Evolutionary conservation across 176 grass and related monocot genomes (phyloP).

Genomic region (Canna indica): DNA sequence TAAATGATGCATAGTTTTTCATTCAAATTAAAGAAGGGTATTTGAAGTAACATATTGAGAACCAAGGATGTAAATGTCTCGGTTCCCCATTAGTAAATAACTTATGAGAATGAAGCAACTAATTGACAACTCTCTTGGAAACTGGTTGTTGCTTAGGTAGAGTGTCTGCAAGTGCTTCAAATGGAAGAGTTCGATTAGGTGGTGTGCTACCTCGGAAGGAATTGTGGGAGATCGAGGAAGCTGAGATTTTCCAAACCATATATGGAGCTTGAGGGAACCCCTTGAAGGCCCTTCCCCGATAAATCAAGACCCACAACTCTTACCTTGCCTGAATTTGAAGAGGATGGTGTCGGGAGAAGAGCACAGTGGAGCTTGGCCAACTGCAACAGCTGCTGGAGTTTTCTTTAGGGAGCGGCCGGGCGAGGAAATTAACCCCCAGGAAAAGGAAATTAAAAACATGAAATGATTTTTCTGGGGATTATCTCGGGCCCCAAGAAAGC

Average conservation of each 20-base stretch:
- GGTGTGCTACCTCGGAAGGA: not conserved
- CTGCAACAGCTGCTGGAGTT: not conserved
- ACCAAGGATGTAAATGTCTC: no score
- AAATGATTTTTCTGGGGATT: no score
- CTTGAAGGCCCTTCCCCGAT: not conserved
- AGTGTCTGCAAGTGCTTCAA: not conserved
- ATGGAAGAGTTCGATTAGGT: not conserved
- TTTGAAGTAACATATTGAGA: no score
- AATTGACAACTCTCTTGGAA: not conserved
- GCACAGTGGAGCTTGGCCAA: not conserved
- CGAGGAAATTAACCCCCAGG: no score
- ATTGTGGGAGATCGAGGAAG: conserved; percentile 2
- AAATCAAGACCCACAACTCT: conserved; percentile 5
- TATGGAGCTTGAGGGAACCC: not conserved
- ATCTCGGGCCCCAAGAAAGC: no score
- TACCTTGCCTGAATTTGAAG: not conserved
- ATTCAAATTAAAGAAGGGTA: no score
- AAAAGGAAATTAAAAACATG: no score
- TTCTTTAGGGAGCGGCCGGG: not conserved
- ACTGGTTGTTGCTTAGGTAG: not conserved
- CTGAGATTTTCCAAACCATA: not conserved
- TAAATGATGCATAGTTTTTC: no score
- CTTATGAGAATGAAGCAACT: no score
- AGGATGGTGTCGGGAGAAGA: not conserved
- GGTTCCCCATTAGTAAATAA: no score